phyloP scores from a whole-genome alignment of 768 basidiomycete species.

The Auriscalpium microsporum region DNA sequence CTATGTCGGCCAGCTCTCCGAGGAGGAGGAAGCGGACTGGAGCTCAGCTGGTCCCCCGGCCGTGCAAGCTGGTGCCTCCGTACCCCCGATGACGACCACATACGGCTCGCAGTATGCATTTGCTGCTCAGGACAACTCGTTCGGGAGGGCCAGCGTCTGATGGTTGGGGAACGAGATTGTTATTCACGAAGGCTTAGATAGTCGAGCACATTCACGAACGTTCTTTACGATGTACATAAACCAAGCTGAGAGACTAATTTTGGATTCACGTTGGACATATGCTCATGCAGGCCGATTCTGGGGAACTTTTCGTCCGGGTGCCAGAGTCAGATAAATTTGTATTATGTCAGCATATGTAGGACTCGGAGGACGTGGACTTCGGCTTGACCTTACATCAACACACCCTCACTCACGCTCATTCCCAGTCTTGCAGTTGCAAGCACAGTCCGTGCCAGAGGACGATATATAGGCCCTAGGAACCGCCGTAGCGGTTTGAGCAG shows the following conservation, averaged over 20 bases:
- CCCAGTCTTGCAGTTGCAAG: too few relatives aligned
- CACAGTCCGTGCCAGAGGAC: too few relatives aligned
- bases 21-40: slow-evolving; percentile 29
- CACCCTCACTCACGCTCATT: too few relatives aligned
- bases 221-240: not conserved
- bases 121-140: not conserved
- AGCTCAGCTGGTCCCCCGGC: not conserved
- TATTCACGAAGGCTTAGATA: not conserved
- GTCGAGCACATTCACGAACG: not conserved
- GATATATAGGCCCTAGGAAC: too few relatives aligned
- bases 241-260: not conserved
- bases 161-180: not conserved
- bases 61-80: not conserved
- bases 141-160: not conserved
- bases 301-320: too few relatives aligned
- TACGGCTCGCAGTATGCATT: slow-evolving; percentile 4
- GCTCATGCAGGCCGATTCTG: too few relatives aligned
- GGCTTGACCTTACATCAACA: too few relatives aligned
- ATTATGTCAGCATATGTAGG: too few relatives aligned
- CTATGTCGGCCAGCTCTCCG: slow-evolving; percentile 45
- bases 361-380: too few relatives aligned
- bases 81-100: slow-evolving; percentile 8
- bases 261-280: not conserved
- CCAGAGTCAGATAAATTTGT: too few relatives aligned
- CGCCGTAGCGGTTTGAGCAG: not conserved